phyloP scores from a whole-genome alignment of 768 basidiomycete species.

The Suillus plorans region DNA sequence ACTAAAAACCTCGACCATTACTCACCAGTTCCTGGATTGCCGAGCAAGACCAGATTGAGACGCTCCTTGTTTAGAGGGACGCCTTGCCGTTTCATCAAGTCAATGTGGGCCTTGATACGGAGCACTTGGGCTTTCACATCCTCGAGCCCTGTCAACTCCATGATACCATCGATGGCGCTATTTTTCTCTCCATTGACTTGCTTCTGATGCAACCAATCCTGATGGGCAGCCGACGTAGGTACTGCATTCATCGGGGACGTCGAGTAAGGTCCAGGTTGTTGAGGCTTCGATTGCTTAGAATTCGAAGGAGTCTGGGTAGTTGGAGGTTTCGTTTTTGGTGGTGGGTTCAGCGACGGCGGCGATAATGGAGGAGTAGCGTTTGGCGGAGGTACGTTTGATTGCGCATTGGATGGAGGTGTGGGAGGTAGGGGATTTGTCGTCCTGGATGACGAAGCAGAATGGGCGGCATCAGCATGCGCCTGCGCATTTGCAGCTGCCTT shows the following conservation, averaged over 20 bases:
- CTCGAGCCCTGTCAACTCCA: slow-evolving; percentile 71
- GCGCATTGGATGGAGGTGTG: slow-evolving; percentile 1
- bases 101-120: slow-evolving; percentile 58
- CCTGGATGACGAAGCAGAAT: neutral
- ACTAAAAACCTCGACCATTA: neutral
- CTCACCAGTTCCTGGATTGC: slow-evolving; percentile 75
- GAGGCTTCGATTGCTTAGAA: neutral
- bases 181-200: slow-evolving; percentile 50
- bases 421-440: neutral
- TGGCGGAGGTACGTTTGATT: slow-evolving; percentile 3
- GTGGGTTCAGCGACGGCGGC: neutral
- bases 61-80: slow-evolving; percentile 53
- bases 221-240: slow-evolving; percentile 35
- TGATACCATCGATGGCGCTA: slow-evolving; percentile 58
- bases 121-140: slow-evolving; percentile 61
- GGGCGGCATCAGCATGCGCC: neutral
- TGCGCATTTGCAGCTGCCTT: slow-evolving; percentile 10
- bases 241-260: neutral
- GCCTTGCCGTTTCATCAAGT: slow-evolving; percentile 52
- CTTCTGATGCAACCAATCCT: slow-evolving; percentile 62
- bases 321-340: neutral
- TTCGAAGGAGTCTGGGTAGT: neutral
- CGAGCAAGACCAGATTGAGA: slow-evolving; percentile 61
- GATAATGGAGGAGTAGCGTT: neutral
- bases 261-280: neutral